Conservation (phyloP, 305 asterid species). For the Fraxinus platypoda region DNA sequence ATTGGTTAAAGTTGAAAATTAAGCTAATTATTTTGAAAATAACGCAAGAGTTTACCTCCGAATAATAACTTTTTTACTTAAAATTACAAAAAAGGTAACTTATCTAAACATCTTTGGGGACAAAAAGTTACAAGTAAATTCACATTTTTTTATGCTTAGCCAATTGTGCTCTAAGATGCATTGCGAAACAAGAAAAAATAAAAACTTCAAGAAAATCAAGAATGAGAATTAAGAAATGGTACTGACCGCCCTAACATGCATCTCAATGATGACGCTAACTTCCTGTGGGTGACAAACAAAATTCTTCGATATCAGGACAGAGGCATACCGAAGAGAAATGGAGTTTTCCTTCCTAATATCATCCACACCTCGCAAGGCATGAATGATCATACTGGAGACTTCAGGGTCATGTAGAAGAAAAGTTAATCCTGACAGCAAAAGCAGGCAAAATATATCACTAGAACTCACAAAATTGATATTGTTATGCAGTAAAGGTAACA, state of each 20-base stretch:
- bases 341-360: constrained; percentile 54
- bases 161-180: background rate
- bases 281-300: constrained; percentile 67
- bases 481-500: constrained; percentile 18
- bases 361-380: constrained; percentile 64
- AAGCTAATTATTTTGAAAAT: background rate
- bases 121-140: background rate
- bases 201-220: constrained; percentile 1
- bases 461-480: constrained; percentile 13
- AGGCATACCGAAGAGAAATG: constrained; percentile 80
- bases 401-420: constrained; percentile 82
- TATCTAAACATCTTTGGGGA: background rate
- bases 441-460: constrained; percentile 27
- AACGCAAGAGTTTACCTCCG: background rate
- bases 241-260: constrained; percentile 82
- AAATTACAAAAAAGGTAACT: background rate
- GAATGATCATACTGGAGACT: constrained; percentile 57
- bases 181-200: background rate
- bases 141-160: background rate
- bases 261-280: constrained; percentile 71
- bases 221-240: constrained; percentile 12
- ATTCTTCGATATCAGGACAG: constrained; percentile 75
- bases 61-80: background rate
- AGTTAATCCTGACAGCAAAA: constrained; percentile 62
- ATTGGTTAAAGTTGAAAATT: background rate